These are phyloP conservation scores for Blastobotrys buckinghamii DNA, from an alignment of 1,139 yeast species.

Conservation along the genomic window DNA sequence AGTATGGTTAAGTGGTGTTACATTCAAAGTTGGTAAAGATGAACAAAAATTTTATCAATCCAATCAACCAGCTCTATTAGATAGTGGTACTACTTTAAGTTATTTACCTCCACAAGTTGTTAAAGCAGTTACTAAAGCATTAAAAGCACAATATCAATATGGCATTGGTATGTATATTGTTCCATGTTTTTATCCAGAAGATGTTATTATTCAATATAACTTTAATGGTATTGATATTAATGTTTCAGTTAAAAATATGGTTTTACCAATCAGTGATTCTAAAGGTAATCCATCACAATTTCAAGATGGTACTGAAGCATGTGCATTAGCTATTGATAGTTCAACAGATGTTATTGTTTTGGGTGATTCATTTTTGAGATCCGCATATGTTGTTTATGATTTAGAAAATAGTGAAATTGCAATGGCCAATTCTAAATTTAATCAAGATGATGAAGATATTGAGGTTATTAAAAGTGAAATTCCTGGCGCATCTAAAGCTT, in stretches of 20 bases:
- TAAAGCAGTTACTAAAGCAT: slow-evolving; percentile 16
- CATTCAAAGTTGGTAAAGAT: slow-evolving; percentile 1
- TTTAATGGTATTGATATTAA: slow-evolving; percentile 28
- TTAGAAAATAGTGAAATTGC: slow-evolving; percentile 58
- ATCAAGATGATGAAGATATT: slow-evolving; percentile 22
- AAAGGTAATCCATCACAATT: slow-evolving; percentile 17
- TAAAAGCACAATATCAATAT: slow-evolving; percentile 12
- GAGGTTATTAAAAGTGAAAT: slow-evolving; percentile 24
- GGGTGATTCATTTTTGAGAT: slow-evolving; percentile 64
- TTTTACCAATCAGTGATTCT: slow-evolving; percentile 2
- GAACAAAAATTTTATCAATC: background rate
- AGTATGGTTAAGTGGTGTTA: slow-evolving; percentile 10
- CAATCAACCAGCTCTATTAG: slow-evolving; percentile 37
- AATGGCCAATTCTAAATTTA: slow-evolving; percentile 50
- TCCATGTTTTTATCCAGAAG: slow-evolving; percentile 13
- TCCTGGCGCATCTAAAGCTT: slow-evolving; percentile 28
- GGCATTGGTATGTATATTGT: slow-evolving; percentile 8
- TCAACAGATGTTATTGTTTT: slow-evolving; percentile 41
- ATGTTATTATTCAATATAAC: slow-evolving; percentile 23
- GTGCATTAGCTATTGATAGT: slow-evolving; percentile 55
- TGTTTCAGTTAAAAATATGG: slow-evolving; percentile 20
- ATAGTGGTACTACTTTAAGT: slow-evolving; percentile 62
- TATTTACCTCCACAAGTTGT: slow-evolving; percentile 40
- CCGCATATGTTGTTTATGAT: slow-evolving; percentile 66
- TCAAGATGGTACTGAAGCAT: slow-evolving; percentile 22